Conservation (phyloP, 148 eudicot species). For the Rhododendron simsii region DNA sequence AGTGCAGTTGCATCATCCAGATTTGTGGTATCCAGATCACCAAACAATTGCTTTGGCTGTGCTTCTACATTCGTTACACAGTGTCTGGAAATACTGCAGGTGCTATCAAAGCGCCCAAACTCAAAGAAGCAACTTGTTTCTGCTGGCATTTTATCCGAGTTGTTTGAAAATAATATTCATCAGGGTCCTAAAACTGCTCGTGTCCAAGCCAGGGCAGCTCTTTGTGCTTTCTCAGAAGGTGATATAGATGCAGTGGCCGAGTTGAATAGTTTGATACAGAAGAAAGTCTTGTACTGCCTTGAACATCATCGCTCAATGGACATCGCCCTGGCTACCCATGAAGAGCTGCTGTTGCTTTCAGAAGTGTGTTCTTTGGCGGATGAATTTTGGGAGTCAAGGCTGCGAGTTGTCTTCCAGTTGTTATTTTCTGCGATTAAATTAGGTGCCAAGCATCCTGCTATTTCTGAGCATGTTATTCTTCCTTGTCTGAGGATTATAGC, state of each 20-base stretch:
- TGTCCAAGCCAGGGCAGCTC: constrained; percentile 95
- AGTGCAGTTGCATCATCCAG: constrained; percentile 54
- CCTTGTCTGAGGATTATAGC: constrained; percentile 95
- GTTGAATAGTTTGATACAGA: constrained; percentile 83
- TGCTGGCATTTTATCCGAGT: constrained; percentile 83
- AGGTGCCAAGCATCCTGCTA: constrained; percentile 96
- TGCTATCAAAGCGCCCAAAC: constrained; percentile 78
- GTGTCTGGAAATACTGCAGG: constrained; percentile 93
- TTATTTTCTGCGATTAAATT: constrained; percentile 86
- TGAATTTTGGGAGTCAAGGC: constrained; percentile 97
- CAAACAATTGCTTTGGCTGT: constrained; percentile 98
- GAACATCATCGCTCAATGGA: constrained; percentile 99
- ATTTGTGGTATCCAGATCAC: constrained; percentile 78
- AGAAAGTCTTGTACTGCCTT: constrained; percentile 88
- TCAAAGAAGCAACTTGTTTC: constrained; percentile 95
- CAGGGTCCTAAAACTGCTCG: constrained; percentile 97
- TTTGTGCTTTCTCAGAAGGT: constrained; percentile 96
- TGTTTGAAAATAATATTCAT: constrained; percentile 97
- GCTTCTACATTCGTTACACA: constrained; percentile 93
- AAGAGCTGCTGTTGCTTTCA: constrained; percentile 89
- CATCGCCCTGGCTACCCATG: constrained; percentile 87
- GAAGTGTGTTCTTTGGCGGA: constrained; percentile 95
- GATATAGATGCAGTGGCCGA: constrained; percentile 83
- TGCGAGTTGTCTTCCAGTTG: constrained; percentile 93
- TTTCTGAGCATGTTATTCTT: constrained; percentile 95